These are phyloP conservation scores for Coemansia sp. DNA, from an alignment of 192 early-diverging fungal species.

Conservation along the genomic window DNA sequence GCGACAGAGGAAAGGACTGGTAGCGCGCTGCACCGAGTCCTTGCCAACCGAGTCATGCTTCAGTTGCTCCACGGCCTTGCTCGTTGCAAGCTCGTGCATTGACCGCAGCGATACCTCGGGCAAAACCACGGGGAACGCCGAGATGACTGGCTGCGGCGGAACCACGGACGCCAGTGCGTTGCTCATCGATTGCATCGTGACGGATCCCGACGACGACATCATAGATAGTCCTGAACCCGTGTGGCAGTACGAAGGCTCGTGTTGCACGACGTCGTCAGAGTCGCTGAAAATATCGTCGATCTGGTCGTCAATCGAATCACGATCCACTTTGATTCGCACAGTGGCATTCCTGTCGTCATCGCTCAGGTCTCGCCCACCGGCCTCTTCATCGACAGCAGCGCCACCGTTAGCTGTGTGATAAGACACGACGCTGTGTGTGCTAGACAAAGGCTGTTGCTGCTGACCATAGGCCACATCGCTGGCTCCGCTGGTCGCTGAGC, in stretches of 20 bases:
- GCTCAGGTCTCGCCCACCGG: not conserved
- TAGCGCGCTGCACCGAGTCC: conserved; percentile 12
- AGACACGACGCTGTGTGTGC: conserved; percentile 29
- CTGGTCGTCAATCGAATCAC: conserved; percentile 22
- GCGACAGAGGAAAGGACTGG: conserved; percentile 47
- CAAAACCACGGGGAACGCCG: conserved; percentile 42
- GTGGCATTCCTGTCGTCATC: conserved; percentile 22
- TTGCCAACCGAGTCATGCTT: conserved; percentile 25
- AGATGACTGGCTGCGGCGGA: conserved; percentile 22
- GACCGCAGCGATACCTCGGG: conserved; percentile 11
- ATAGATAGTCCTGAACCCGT: conserved; percentile 40
- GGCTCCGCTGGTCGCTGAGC: conserved; percentile 18
- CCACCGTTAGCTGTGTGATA: conserved; percentile 41
- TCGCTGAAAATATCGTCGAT: conserved; percentile 57
- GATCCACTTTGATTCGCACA: conserved; percentile 46
- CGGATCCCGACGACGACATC: conserved; percentile 26
- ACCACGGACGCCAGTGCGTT: conserved; percentile 24
- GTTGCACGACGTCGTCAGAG: conserved; percentile 40
- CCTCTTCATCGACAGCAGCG: not conserved
- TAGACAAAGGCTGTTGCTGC: conserved; percentile 24
- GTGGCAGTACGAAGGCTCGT: conserved; percentile 48
- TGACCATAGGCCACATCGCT: conserved; percentile 21
- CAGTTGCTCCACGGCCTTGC: conserved; percentile 1
- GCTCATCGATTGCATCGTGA: conserved; percentile 44
- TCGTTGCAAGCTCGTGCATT: conserved; percentile 13